Percentiles rank a stretch among this genome's conserved stretches.
phyloP scores from a whole-genome alignment of 768 basidiomycete species.

The Chalciporus sphaerocephalus region DNA sequence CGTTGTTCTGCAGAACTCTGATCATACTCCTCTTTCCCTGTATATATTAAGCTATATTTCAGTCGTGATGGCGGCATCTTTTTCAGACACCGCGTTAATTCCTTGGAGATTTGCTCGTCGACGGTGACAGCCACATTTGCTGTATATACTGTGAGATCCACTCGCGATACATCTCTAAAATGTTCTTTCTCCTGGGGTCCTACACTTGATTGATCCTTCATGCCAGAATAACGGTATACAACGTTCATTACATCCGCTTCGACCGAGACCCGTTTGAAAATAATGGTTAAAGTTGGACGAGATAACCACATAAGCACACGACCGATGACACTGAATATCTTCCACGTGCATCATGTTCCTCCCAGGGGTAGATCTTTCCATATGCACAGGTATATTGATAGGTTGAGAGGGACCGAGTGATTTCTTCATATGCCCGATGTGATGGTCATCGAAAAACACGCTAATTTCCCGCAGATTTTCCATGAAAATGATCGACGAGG shows the following conservation, averaged over 20 bases:
- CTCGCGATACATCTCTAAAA: constrained; percentile 32
- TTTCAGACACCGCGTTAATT: neutral
- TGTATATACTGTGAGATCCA: constrained; percentile 28
- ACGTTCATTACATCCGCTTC: constrained; percentile 72
- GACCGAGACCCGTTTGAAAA: constrained; percentile 58
- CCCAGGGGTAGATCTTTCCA: constrained; percentile 48
- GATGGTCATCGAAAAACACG: constrained; percentile 72
- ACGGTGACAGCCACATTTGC: constrained; percentile 4
- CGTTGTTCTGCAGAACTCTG: neutral
- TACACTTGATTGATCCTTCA: neutral
- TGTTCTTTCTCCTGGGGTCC: neutral
- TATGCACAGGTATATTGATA: constrained; percentile 48
- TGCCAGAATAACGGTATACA: constrained; percentile 34
- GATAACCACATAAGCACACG: neutral
- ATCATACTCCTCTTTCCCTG: constrained; percentile 8
- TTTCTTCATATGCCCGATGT: constrained; percentile 62
- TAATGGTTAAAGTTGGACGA: neutral
- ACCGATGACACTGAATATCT: constrained; percentile 40
- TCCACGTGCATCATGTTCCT: constrained; percentile 57
- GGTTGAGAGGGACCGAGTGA: constrained; percentile 43
- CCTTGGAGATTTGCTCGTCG: neutral
- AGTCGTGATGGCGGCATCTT: neutral
- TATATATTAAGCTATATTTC: constrained; percentile 10
- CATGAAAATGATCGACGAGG: constrained; percentile 92
- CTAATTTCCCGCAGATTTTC: constrained; percentile 64